Evolutionary conservation across 2,329 filamentous ascomycete genomes (phyloP), one percentile per base, ranked within the genome.

Genomic region (Sclerotinia nivalis): DNA sequence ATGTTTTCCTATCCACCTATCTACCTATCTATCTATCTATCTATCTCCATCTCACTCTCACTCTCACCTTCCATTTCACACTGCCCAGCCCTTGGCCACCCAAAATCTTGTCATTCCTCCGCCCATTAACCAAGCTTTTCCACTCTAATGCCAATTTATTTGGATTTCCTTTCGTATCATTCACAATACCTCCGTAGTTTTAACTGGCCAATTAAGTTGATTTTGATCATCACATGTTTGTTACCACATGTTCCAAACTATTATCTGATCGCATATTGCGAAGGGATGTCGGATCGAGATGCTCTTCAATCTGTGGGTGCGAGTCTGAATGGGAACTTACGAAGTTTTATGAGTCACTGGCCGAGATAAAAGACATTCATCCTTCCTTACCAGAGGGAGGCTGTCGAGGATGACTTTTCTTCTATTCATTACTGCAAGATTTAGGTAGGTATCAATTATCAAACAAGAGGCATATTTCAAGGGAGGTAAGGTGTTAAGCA

Each of bases 31-130:
- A 43, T 43, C n/a, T n/a, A 18, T 18, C 40, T 4, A 6, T 4
- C 15, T 7, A 15, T 43, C 40, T 43, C 52, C 9, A 43, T 43
- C 31, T 40, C 55, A 20, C 20, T 22, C 45, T 49, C 45, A 20
- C 20, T 7, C 47, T 49, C 47, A 22, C 47, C 22, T 15, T n/a
- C 47, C 47, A 37, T 47, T 34, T 40, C 45, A n/a, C 20, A 43
- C 49, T 66, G 64, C 64, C 64, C 64, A 66, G 64, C 8, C 50
- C 64, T 54, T 43, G 64, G 64, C 28, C 64, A 45, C 37, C 56
- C 37, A 59, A 37, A 25, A 43, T 43, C 37, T 43, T 28, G 20
- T 18, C 20, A 15, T 62, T 34, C 43, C 43, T 62, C 60, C 60
- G 60, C 60, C 60, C 45, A 37, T 49, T 18, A 31, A 62, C 43